Percentiles rank a stretch among this genome's conserved stretches.
Conservation (phyloP, 495 filamentous ascomycete genomes). For the Aspergillus haitiensis region DNA sequence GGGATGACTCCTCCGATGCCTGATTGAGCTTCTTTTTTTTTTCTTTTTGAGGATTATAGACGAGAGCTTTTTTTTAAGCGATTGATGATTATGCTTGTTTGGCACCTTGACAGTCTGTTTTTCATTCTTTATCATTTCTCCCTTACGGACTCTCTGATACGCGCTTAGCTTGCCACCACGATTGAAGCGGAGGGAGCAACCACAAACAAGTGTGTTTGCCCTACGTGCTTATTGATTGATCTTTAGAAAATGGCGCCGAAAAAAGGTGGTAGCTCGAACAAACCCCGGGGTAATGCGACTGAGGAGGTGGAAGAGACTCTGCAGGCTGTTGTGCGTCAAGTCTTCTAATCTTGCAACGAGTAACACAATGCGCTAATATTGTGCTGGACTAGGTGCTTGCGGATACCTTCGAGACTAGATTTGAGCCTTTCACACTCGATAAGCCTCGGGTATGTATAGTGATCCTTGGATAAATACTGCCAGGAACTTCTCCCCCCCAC, state of each 20-base stretch:
- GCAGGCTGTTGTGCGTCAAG: constrained; percentile 76
- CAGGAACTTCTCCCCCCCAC: too few species aligned
- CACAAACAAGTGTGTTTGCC: too few species aligned
- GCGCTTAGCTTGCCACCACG: too few species aligned
- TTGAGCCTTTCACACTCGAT: constrained; percentile 85
- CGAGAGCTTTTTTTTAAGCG: background rate
- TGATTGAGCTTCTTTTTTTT: constrained; percentile 34
- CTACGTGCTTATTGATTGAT: background rate
- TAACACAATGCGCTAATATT: constrained; percentile 20
- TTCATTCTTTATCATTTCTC: too few species aligned
- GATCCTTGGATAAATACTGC: background rate
- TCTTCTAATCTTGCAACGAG: constrained; percentile 16
- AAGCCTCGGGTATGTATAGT: constrained; percentile 70
- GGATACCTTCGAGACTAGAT: constrained; percentile 91
- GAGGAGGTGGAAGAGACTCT: constrained; percentile 79
- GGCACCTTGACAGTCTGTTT: background rate
- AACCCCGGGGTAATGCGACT: constrained; percentile 57
- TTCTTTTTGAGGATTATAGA: background rate
- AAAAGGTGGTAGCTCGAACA: constrained; percentile 63
- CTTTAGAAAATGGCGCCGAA: constrained; percentile 43
- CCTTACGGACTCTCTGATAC: too few species aligned
- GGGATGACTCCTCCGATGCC: constrained; percentile 36
- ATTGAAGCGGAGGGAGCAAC: too few species aligned
- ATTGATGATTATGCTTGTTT: background rate
- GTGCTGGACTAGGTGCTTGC: constrained; percentile 62